phyloP scores from a whole-genome alignment of 1,284 basidiomycete genomes.

The Pholiota adiposa region DNA sequence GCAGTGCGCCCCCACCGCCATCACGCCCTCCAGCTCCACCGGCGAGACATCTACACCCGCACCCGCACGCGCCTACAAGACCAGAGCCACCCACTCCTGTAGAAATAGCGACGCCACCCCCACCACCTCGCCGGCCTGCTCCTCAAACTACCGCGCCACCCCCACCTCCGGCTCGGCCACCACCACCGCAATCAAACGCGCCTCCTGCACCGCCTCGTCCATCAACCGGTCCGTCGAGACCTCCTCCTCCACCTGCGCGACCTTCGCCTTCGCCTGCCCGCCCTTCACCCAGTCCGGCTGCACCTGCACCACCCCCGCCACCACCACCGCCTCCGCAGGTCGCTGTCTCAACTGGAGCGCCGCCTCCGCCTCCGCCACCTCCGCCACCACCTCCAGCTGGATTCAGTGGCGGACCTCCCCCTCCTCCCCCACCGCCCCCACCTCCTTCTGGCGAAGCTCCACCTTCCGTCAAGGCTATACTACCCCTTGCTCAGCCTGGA shows the following conservation, averaged over 20 bases:
- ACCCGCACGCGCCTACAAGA: slow-evolving; percentile 44
- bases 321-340: slow-evolving; percentile 35
- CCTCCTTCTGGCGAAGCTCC: slow-evolving; percentile 30
- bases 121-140: slow-evolving; percentile 23
- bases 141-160: slow-evolving; percentile 27
- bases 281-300: slow-evolving; percentile 29
- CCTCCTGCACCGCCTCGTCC: slow-evolving; percentile 29
- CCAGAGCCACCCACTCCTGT: slow-evolving; percentile 23
- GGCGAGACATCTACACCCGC: slow-evolving; percentile 43
- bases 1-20: slow-evolving; percentile 33
- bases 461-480: slow-evolving; percentile 29
- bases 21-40: slow-evolving; percentile 39
- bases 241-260: slow-evolving; percentile 34
- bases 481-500: slow-evolving; percentile 49
- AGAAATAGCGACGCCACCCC: slow-evolving; percentile 19
- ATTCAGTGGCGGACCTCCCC: slow-evolving; percentile 35
- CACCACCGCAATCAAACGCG: slow-evolving; percentile 15
- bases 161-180: slow-evolving; percentile 39
- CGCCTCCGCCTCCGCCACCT: slow-evolving; percentile 33
- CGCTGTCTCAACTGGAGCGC: slow-evolving; percentile 5
- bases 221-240: slow-evolving; percentile 33
- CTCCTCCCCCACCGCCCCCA: slow-evolving; percentile 39
- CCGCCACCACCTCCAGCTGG: slow-evolving; percentile 36
- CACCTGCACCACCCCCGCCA: slow-evolving; percentile 41
- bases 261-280: slow-evolving; percentile 34